A percentile compares a stretch with the other conserved stretches of the same genome.
Evolutionary conservation across 176 grass and related monocot species (phyloP).

Genomic region (Panicum miliaceum): DNA sequence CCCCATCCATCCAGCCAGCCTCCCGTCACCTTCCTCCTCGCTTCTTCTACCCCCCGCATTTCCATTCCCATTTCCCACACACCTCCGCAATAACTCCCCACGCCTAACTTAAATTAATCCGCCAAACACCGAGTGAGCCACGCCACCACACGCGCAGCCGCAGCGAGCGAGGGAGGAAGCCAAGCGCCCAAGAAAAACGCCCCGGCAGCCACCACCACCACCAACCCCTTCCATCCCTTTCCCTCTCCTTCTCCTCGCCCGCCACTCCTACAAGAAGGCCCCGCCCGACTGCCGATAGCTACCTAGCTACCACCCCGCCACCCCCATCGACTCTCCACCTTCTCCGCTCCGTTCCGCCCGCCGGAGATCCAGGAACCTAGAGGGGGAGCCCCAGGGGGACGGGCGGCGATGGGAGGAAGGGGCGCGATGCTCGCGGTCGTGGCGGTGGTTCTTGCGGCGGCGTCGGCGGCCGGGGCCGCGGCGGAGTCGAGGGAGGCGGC

Average conservation of each 20-base stretch:
- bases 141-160: slow-evolving; percentile 23
- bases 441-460: slow-evolving; percentile 15
- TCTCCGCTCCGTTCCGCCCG: background rate
- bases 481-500: slow-evolving; percentile 3
- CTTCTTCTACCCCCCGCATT: background rate
- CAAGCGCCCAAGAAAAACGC: slow-evolving; percentile 26
- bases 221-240: slow-evolving; percentile 2
- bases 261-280: slow-evolving; percentile 42
- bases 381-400: background rate
- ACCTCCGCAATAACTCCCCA: slow-evolving; percentile 36
- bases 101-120: slow-evolving; percentile 45
- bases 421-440: background rate
- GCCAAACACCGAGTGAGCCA: slow-evolving; percentile 42
- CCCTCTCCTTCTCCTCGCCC: background rate
- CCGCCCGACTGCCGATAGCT: slow-evolving; percentile 23
- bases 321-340: background rate
- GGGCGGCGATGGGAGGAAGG: background rate
- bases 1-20: background rate
- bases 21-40: slow-evolving; percentile 21
- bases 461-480: background rate
- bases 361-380: background rate
- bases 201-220: slow-evolving; percentile 29
- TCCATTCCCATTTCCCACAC: slow-evolving; percentile 2
- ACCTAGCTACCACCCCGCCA: slow-evolving; percentile 22
- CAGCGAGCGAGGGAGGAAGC: background rate